Conservation (phyloP, 2,329 filamentous ascomycete genomes). For the Botrytis galanthina region DNA sequence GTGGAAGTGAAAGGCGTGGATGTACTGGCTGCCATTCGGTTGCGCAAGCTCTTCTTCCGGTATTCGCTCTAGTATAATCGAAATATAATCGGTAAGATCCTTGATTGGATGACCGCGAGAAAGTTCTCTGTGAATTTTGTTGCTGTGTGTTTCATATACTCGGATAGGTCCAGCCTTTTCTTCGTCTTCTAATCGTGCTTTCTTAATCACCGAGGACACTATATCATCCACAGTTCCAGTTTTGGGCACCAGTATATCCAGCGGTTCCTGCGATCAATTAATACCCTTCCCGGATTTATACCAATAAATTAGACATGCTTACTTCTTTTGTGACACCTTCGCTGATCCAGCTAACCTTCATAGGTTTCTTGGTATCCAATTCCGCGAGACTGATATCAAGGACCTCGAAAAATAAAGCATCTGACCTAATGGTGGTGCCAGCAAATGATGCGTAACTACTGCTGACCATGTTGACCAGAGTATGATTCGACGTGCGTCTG, state of each 20-base stretch:
- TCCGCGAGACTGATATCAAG: conserved; percentile 93
- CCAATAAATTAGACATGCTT: conserved; percentile 35
- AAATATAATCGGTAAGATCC: conserved; percentile 81
- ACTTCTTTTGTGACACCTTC: conserved; percentile 92
- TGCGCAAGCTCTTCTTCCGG: conserved; percentile 68
- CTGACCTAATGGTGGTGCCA: conserved; percentile 66
- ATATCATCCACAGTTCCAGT: conserved; percentile 78
- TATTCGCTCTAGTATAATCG: conserved; percentile 76
- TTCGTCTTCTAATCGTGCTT: conserved; percentile 76
- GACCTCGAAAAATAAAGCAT: conserved; percentile 87
- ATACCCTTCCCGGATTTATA: conserved; percentile 28
- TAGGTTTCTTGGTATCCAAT: conserved; percentile 83
- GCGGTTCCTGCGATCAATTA: conserved; percentile 57
- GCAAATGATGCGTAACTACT: conserved; percentile 70
- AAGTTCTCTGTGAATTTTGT: conserved; percentile 82
- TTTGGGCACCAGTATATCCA: conserved; percentile 84
- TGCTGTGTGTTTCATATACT: conserved; percentile 77
- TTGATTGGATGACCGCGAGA: conserved; percentile 68
- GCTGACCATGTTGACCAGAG: conserved; percentile 74
- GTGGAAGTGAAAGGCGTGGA: conserved; percentile 90
- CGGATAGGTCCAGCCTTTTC: conserved; percentile 66
- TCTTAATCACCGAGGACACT: conserved; percentile 72
- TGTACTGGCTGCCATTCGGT: conserved; percentile 51
- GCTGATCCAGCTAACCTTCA: conserved; percentile 80
- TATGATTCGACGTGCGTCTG: conserved; percentile 65